A percentile compares a stretch with the other conserved stretches of the same genome.
Conservation (phyloP, 768 basidiomycete species). For the Asterophora parasitica region DNA sequence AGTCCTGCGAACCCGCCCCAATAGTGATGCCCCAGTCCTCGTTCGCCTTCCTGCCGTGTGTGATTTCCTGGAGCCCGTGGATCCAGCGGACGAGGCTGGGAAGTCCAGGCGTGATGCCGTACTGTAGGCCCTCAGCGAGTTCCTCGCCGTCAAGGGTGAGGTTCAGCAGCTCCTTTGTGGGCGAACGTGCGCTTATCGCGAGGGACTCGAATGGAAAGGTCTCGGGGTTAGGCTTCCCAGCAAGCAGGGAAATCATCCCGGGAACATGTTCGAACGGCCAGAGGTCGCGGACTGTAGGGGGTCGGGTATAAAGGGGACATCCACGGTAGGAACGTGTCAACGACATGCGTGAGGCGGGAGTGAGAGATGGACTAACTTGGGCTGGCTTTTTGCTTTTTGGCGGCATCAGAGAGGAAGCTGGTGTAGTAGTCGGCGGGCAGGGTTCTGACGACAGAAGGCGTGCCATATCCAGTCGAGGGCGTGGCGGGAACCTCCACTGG, state of each 20-base stretch:
- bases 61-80: conserved; percentile 60
- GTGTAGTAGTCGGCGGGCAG: conserved; percentile 52
- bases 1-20: conserved; percentile 84
- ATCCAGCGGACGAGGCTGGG: conserved; percentile 64
- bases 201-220: conserved; percentile 87
- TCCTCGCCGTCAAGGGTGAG: conserved; percentile 55
- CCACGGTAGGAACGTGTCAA: not conserved
- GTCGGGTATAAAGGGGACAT: no score
- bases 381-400: conserved; percentile 57
- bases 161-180: conserved; percentile 37
- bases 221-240: conserved; percentile 83
- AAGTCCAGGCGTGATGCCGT: conserved; percentile 67
- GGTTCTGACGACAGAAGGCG: conserved; percentile 16
- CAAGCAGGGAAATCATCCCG: conserved; percentile 73
- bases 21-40: conserved; percentile 75
- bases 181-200: conserved; percentile 54
- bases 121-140: conserved; percentile 66
- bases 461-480: not conserved
- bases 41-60: conserved; percentile 56
- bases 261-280: conserved; percentile 73
- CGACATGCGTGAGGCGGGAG: not conserved
- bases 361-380: conserved; percentile 41
- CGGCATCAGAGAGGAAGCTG: conserved; percentile 54
- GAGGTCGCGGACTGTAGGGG: conserved; percentile 50
- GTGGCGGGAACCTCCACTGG: not conserved